Evolutionary conservation across 2,329 filamentous ascomycete species (phyloP), one percentile per base, ranked within the genome.

Genomic region (Harringtonia aguacate): DNA sequence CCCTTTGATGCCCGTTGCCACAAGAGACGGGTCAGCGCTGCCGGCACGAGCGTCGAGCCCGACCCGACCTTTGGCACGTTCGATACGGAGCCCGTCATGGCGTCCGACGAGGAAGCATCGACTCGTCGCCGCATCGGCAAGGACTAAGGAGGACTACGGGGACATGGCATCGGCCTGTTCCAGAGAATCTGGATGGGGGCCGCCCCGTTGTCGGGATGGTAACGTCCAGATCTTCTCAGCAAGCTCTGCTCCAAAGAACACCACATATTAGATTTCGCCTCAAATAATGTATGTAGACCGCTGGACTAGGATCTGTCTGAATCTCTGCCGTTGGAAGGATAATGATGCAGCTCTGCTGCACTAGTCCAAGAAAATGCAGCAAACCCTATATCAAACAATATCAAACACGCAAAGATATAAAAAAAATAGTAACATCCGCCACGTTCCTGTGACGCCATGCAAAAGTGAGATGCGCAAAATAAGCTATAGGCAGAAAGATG

Each of bases 1-100:
- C 69, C 72, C 7, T 90, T 89, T 56, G 72, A 78, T 55, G 82
- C 77, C 4, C 63, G 87, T 4, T 83, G 88, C 56, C 34, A 41
- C 5, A 18, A 4, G 22, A 24, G 39, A 21, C 46, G 42, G 31
- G 46, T 35, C 18, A 31, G 27, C 24, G 41, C 39, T n/a, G n/a
- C 24, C 15, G 17, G 2, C 18, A 18, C 24, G 22, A 22, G 14
- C 18, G 35, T 33, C 5, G 36, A 21, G 27, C 34, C 10, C 4
- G 34, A 7, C 6, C 7, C 22, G 6, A 9, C 8, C 8, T 31
- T 31, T n/a, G 12, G 30, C 30, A 13, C 5, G 12, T 13, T 8
- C 30, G 30, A n/a, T 4, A n/a, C 12, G 13, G 39, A 41, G n/a
- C 30, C 39, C 4, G 30, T 31, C n/a, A 12, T 31, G 37, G 24